These are phyloP conservation scores for Zygoascus tannicola DNA, from an alignment of 805 yeast genomes.

Conservation along the genomic window DNA sequence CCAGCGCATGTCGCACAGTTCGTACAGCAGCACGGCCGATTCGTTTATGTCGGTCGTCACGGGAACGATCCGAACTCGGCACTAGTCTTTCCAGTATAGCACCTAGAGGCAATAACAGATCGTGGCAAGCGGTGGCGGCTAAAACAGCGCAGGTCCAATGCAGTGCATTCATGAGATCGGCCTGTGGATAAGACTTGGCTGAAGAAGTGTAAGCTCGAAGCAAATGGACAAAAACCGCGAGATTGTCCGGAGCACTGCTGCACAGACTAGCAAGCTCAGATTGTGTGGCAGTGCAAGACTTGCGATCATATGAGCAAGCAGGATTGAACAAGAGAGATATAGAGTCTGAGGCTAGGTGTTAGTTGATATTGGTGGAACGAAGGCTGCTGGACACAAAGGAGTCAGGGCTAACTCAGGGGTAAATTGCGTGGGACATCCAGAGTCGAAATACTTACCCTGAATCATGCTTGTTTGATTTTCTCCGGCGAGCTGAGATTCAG, in stretches of 20 bases:
- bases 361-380: too few species aligned
- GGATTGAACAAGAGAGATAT: conserved; percentile 1
- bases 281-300: neutral
- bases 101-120: neutral
- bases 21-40: conserved; percentile 1
- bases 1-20: neutral
- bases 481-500: too few species aligned
- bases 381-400: too few species aligned
- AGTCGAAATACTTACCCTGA: too few species aligned
- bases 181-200: neutral
- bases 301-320: neutral
- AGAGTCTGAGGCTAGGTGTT: too few species aligned
- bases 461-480: too few species aligned
- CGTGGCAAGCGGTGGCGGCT: conserved; percentile 8
- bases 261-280: neutral
- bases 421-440: too few species aligned
- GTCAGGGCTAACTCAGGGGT: too few species aligned
- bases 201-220: neutral
- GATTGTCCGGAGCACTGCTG: neutral
- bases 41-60: conserved; percentile 11
- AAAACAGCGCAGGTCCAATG: conserved; percentile 44
- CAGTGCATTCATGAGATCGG: conserved; percentile 46
- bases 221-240: neutral
- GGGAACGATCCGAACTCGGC: conserved; percentile 8
- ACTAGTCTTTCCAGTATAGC: conserved; percentile 31